phyloP scores from a whole-genome alignment of 352 stramenopile species.

The Pilasporangium apinafurcum region DNA sequence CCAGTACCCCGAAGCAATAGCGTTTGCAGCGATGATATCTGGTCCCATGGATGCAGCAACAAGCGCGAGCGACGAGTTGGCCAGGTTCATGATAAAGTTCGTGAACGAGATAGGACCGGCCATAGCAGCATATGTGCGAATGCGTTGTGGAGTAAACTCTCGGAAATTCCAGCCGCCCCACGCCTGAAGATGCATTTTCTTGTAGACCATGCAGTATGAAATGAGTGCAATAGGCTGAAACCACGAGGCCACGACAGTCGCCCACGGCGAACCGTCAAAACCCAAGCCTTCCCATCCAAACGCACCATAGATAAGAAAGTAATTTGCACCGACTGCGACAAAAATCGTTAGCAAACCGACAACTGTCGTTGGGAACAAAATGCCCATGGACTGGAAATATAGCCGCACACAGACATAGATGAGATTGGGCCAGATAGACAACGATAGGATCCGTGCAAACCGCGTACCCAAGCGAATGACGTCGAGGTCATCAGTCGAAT shows the following conservation, averaged over 20 bases:
- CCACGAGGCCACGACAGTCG: conserved; percentile 37
- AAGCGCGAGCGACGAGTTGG: conserved; percentile 24
- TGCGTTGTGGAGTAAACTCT: conserved; percentile 17
- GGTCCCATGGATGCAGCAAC: conserved; percentile 29
- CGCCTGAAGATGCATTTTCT: conserved; percentile 27
- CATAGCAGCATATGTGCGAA: conserved; percentile 22
- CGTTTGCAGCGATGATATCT: conserved; percentile 32
- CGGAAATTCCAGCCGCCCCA: conserved; percentile 26
- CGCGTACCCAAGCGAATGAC: conserved; percentile 56
- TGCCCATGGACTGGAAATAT: conserved; percentile 80
- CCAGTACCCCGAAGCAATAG: conserved; percentile 52
- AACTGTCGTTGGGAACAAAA: conserved; percentile 62
- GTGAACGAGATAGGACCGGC: conserved; percentile 18
- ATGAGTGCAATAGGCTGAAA: conserved; percentile 38
- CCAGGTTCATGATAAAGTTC: conserved; percentile 23
- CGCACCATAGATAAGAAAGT: conserved; percentile 39
- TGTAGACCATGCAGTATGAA: conserved; percentile 29
- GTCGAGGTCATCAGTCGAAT: conserved; percentile 54
- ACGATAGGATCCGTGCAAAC: conserved; percentile 70
- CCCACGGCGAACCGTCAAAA: conserved; percentile 65
- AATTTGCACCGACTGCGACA: conserved; percentile 54
- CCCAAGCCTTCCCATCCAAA: conserved; percentile 51
- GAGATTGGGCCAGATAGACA: conserved; percentile 57
- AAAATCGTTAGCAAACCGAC: conserved; percentile 59
- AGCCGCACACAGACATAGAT: conserved; percentile 66